Evolutionary conservation across 2,329 filamentous ascomycete species (phyloP).

Genomic region (Arthrobotrys entomopaga): DNA sequence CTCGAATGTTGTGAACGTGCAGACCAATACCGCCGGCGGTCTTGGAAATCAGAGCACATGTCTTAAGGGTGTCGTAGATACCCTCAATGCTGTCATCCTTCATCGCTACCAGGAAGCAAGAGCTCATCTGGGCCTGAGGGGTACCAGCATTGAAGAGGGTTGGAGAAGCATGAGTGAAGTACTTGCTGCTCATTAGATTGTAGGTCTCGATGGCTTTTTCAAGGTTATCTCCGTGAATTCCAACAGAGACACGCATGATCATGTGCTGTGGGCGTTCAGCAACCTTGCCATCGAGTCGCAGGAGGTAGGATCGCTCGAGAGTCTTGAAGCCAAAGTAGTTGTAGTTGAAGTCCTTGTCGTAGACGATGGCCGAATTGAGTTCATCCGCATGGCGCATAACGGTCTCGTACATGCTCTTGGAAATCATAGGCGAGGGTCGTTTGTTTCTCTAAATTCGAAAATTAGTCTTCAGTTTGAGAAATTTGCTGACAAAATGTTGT

Average conservation of each 20-base stretch:
- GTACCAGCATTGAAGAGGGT: slow-evolving; percentile 98
- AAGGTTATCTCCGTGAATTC: slow-evolving; percentile 93
- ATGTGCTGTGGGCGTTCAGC: slow-evolving; percentile 98
- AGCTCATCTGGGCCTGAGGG: slow-evolving; percentile 91
- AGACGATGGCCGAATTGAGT: slow-evolving; percentile 98
- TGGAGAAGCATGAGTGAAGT: slow-evolving; percentile 97
- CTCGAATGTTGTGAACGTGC: slow-evolving; percentile 95
- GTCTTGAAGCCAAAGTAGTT: slow-evolving; percentile 99
- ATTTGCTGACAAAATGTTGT: background rate
- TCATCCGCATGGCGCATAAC: slow-evolving; percentile 97
- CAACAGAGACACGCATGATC: slow-evolving; percentile 99
- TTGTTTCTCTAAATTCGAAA: slow-evolving; percentile 72
- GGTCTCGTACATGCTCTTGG: slow-evolving; percentile 85
- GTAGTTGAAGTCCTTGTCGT: slow-evolving; percentile 99
- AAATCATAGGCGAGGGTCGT: slow-evolving; percentile 90
- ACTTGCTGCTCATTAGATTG: slow-evolving; percentile 98
- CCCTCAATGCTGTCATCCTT: slow-evolving; percentile 99
- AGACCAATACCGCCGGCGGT: slow-evolving; percentile 97
- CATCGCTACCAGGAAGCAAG: slow-evolving; percentile 99
- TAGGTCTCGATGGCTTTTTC: slow-evolving; percentile 97
- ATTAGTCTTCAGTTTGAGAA: slow-evolving; percentile 2
- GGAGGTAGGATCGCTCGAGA: slow-evolving; percentile 93
- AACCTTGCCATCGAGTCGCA: slow-evolving; percentile 94
- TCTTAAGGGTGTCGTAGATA: slow-evolving; percentile 99
- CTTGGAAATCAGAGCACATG: slow-evolving; percentile 99